Evolutionary conservation across 2,329 filamentous ascomycete genomes (phyloP).

Genomic region (Pezicula carpinea): DNA sequence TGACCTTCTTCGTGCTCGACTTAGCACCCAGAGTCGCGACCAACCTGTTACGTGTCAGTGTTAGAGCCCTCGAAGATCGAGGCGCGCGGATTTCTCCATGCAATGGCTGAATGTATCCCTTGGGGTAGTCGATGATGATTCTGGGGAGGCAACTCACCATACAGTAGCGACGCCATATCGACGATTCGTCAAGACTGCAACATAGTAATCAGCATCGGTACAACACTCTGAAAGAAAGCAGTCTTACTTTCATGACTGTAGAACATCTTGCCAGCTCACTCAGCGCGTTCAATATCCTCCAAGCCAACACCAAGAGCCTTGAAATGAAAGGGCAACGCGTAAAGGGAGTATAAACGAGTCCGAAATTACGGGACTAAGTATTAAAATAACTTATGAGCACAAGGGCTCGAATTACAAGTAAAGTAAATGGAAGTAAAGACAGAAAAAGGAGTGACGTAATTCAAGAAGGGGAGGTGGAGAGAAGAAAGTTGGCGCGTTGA

Average conservation of each 20-base stretch:
- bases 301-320: too few species aligned
- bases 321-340: too few species aligned
- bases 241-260: slow-evolving; percentile 88
- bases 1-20: slow-evolving; percentile 67
- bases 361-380: too few species aligned
- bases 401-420: not conserved
- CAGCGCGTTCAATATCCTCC: not conserved
- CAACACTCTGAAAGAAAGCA: not conserved
- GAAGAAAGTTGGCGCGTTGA: too few species aligned
- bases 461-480: slow-evolving; percentile 11
- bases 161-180: slow-evolving; percentile 93
- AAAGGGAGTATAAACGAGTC: too few species aligned
- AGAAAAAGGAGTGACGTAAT: slow-evolving; percentile 10
- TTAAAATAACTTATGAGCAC: not conserved
- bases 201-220: slow-evolving; percentile 34
- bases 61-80: not conserved
- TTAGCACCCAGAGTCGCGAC: slow-evolving; percentile 81
- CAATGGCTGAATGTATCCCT: not conserved
- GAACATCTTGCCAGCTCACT: slow-evolving; percentile 61
- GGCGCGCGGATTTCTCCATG: not conserved
- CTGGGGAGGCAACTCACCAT: slow-evolving; percentile 56
- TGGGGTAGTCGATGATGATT: not conserved
- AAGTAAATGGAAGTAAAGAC: not conserved
- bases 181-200: slow-evolving; percentile 69
- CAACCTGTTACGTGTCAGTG: slow-evolving; percentile 54